phyloP scores from a whole-genome alignment of 768 basidiomycete species.

The Tylopilus balloui region DNA sequence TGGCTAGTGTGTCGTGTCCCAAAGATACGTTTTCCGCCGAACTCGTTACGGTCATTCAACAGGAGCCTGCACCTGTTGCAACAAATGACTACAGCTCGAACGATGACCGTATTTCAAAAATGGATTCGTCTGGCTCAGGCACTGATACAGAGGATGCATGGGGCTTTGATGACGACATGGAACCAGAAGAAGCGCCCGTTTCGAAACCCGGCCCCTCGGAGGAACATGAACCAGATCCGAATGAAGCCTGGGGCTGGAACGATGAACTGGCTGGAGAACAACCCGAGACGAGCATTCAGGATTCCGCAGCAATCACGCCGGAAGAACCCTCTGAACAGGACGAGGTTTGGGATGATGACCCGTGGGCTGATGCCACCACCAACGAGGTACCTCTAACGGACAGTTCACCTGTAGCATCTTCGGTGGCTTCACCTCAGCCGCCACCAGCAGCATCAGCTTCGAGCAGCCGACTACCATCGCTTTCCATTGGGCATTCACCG shows the following conservation, averaged over 20 bases:
- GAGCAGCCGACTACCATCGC: conserved; percentile 52
- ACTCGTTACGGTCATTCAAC: conserved; percentile 3
- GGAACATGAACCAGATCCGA: conserved; percentile 37
- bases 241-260: conserved; percentile 77
- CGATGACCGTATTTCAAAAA: conserved; percentile 33
- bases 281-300: conserved; percentile 20
- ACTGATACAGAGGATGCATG: conserved; percentile 38
- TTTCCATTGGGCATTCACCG: conserved; percentile 13
- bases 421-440: conserved; percentile 27
- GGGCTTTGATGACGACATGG: conserved; percentile 51
- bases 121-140: conserved; percentile 23
- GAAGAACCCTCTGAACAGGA: conserved; percentile 39
- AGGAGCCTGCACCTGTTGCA: not conserved
- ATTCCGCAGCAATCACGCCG: conserved; percentile 9
- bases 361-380: conserved; percentile 63
- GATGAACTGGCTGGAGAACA: conserved; percentile 36
- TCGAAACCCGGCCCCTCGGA: conserved; percentile 16
- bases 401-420: conserved; percentile 27
- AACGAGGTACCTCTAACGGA: conserved; percentile 22
- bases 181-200: conserved; percentile 16
- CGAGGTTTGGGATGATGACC: conserved; percentile 61
- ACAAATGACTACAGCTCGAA: conserved; percentile 46
- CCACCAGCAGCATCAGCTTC: conserved; percentile 43
- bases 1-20: conserved; percentile 24
- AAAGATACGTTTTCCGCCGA: conserved; percentile 29